Evolutionary conservation across 2,329 filamentous ascomycete species (phyloP), one percentile per base, ranked within the genome.

Genomic region (Fusarium pilosicola): DNA sequence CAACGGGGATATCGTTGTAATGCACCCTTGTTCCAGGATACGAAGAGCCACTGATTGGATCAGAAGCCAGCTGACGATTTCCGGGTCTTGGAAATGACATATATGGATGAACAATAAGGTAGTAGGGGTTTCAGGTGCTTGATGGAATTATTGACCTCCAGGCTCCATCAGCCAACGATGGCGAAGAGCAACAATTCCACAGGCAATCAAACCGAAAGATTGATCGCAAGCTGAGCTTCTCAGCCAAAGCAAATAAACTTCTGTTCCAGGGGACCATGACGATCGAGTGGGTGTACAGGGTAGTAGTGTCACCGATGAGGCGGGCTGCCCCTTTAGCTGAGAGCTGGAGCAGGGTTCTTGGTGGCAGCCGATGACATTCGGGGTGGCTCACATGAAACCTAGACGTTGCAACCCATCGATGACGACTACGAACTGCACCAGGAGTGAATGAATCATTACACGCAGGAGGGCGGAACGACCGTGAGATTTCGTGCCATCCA

Each of bases 271-370:
- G 68, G 57, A 58, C 70, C 59, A 26, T 60, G 59, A 60, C 46
- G 32, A 65, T 36, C 49, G 62, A 52, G 45, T 57, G 58, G 28
- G 44, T 46, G 48, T 57, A 65, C 63, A 65, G 61, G 61, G 49
- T 58, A 57, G 65, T 61, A 73, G 65, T 73, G 62, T 73, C 70
- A 65, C 69, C 64, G 70, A 73, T 73, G 70, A 73, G 65, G 70
- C 70, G 65, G 70, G 69, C 55, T 69, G 58, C 57, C 66, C 60
- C 57, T 68, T 58, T 72, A 73, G 65, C 70, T 70, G 69, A 70
- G 54, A 73, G 70, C 59, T 73, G 69, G 59, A 69, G 60, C 68
- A 69, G 58, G 68, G 70, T 60, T 69, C 59, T 61, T 65, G 51
- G 64, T 49, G 59, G 56, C 70, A 54, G 55, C 70, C 70, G 70